A percentile compares a stretch with the other conserved stretches of the same genome.
These are phyloP conservation scores for Trametes punicea DNA, from an alignment of 768 basidiomycete species.

Conservation along the genomic window DNA sequence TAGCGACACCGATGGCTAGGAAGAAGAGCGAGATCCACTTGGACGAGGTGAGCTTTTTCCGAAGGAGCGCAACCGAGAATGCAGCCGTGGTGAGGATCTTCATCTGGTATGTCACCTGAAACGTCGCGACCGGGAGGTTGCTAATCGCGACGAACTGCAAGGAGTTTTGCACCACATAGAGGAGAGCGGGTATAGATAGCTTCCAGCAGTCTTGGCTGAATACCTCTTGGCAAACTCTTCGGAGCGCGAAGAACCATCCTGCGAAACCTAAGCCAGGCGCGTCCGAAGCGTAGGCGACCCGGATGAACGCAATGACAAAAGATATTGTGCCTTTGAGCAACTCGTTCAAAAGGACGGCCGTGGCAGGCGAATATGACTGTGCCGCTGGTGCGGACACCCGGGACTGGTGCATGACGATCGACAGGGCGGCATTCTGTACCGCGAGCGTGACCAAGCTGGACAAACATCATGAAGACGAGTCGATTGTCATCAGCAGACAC, in stretches of 20 bases:
- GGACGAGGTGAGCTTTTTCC: constrained; percentile 63
- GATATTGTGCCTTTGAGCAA: constrained; percentile 92
- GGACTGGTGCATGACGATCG: constrained; percentile 99
- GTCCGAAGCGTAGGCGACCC: constrained; percentile 40
- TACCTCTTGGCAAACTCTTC: constrained; percentile 64
- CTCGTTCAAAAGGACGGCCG: constrained; percentile 93
- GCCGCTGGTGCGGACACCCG: constrained; percentile 78
- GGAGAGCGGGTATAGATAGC: constrained; percentile 91
- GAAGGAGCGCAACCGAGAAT: constrained; percentile 80
- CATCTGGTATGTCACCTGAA: constrained; percentile 97
- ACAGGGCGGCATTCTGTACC: constrained; percentile 92
- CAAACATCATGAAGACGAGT: neutral
- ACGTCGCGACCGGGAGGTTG: constrained; percentile 92
- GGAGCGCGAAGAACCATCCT: constrained; percentile 40
- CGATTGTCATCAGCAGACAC: constrained; percentile 6
- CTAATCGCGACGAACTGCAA: constrained; percentile 93
- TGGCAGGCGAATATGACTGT: constrained; percentile 86
- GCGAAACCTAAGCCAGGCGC: constrained; percentile 27
- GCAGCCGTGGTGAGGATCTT: constrained; percentile 93
- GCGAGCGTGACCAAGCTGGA: constrained; percentile 77
- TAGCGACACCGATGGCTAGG: constrained; percentile 84
- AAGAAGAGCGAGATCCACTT: constrained; percentile 87
- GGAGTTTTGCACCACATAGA: constrained; percentile 95
- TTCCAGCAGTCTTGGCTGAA: constrained; percentile 97
- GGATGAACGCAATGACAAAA: constrained; percentile 73